These are phyloP conservation scores for Cytospora piceae DNA, from an alignment of 2,329 filamentous ascomycete genomes.

Conservation along the genomic window DNA sequence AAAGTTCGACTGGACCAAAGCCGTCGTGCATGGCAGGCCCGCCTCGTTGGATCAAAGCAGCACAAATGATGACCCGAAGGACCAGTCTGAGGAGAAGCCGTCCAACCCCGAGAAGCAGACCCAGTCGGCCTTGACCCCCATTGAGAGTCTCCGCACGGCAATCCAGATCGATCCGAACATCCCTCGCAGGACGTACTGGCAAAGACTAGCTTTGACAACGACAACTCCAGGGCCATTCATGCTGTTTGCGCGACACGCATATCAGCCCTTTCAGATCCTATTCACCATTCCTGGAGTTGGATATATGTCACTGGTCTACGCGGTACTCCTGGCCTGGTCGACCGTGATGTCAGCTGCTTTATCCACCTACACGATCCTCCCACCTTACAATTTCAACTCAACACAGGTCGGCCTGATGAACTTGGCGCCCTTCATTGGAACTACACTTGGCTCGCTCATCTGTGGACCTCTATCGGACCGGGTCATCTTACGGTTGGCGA, in stretches of 20 bases:
- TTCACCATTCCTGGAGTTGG: conserved; percentile 29
- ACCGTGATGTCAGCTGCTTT: conserved; percentile 28
- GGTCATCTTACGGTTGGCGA: conserved; percentile 40
- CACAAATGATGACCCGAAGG: conserved; percentile 1
- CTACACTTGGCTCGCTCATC: conserved; percentile 39
- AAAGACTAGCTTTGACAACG: conserved; percentile 26
- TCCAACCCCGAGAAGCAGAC: conserved; percentile 26
- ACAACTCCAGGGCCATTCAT: conserved; percentile 26
- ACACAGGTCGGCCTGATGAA: conserved; percentile 30
- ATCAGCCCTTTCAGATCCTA: conserved; percentile 30
- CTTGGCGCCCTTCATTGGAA: conserved; percentile 30
- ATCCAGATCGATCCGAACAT: conserved; percentile 20
- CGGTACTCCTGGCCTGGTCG: conserved; percentile 28
- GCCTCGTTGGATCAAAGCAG: not conserved
- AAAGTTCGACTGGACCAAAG: conserved; percentile 29
- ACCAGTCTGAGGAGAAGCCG: not conserved
- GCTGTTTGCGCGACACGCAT: conserved; percentile 28
- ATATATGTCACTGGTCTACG: conserved; percentile 30
- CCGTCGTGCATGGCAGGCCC: not conserved
- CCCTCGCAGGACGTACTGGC: conserved; percentile 29
- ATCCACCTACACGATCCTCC: conserved; percentile 28
- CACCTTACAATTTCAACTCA: conserved; percentile 28
- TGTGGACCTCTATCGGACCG: conserved; percentile 42
- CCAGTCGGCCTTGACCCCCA: not conserved
- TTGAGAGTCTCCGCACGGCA: conserved; percentile 5